A percentile compares a stretch with the other conserved stretches of the same genome.
Conservation (phyloP, 2,329 filamentous ascomycete genomes). For the Sporothrix curviconia region DNA sequence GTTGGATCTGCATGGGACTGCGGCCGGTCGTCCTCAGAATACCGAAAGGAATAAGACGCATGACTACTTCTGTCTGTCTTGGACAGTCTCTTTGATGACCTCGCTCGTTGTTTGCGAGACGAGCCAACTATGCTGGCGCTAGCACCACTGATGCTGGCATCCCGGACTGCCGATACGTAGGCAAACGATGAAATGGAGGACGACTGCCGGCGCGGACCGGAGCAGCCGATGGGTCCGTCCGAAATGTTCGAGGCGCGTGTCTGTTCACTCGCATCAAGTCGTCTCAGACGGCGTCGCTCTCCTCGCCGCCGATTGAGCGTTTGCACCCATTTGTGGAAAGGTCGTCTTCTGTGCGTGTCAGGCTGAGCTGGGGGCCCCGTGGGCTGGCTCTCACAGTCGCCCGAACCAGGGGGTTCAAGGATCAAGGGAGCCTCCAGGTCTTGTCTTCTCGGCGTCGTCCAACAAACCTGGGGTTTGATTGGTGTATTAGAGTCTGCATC, state of each 20-base stretch:
- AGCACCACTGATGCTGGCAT: conserved; percentile 69
- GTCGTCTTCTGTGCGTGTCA: conserved; percentile 25
- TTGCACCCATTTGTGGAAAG: conserved; percentile 69
- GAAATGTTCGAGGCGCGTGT: neutral
- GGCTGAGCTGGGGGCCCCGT: too few species aligned
- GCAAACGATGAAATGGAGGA: conserved; percentile 70
- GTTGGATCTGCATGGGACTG: conserved; percentile 53
- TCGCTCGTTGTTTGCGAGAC: conserved; percentile 46
- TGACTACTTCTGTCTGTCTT: conserved; percentile 57
- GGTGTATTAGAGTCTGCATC: neutral
- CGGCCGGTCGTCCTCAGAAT: conserved; percentile 51
- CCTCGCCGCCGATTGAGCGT: conserved; percentile 55
- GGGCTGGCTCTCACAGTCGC: too few species aligned
- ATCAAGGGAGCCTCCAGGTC: too few species aligned
- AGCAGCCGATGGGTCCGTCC: conserved; percentile 12
- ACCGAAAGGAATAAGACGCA: conserved; percentile 52
- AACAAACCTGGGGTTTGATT: neutral
- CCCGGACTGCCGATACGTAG: conserved; percentile 75
- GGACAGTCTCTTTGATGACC: conserved; percentile 50
- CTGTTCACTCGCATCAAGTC: neutral
- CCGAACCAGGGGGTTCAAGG: too few species aligned
- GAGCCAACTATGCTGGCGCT: conserved; percentile 62
- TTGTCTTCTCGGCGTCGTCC: neutral
- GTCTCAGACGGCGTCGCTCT: conserved; percentile 30
- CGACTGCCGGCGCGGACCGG: conserved; percentile 43